phyloP scores from a whole-genome alignment of 2,329 filamentous ascomycete genomes.

The Leptographium wingfieldii region DNA sequence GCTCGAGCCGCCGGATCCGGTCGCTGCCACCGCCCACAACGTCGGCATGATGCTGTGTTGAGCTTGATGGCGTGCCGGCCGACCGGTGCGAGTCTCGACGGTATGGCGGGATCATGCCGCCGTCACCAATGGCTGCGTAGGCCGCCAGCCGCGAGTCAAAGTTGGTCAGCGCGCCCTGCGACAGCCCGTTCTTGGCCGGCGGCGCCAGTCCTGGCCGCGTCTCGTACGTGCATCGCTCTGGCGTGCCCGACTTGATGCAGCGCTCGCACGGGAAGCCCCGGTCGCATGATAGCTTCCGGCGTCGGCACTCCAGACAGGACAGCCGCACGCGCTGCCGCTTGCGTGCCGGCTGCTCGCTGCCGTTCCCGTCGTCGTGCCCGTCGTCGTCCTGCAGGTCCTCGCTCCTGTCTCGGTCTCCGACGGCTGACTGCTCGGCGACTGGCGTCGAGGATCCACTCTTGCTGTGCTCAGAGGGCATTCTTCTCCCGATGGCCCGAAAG shows the following conservation, averaged over 20 bases:
- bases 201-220: constrained; percentile 28
- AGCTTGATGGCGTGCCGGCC: not conserved
- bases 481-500: not conserved
- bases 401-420: constrained; percentile 2
- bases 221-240: constrained; percentile 48
- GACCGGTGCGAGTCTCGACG: constrained; percentile 21
- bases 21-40: constrained; percentile 33
- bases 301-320: constrained; percentile 47
- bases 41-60: constrained; percentile 8
- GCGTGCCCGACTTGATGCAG: constrained; percentile 49
- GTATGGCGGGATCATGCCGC: constrained; percentile 18
- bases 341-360: constrained; percentile 22
- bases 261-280: constrained; percentile 49
- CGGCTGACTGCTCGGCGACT: constrained; percentile 1
- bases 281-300: constrained; percentile 49
- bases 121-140: constrained; percentile 24
- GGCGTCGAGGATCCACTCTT: constrained; percentile 9
- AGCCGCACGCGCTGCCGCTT: constrained; percentile 48
- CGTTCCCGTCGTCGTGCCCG: constrained; percentile 3
- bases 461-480: constrained; percentile 1
- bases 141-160: constrained; percentile 29
- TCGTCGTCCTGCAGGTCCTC: not conserved
- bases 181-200: constrained; percentile 33
- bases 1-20: constrained; percentile 44
- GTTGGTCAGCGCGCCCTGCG: constrained; percentile 28